Percentiles rank a stretch among this genome's conserved stretches.
Conservation (phyloP, 1,139 yeast species). For the Trichomonascaceae sp. region DNA sequence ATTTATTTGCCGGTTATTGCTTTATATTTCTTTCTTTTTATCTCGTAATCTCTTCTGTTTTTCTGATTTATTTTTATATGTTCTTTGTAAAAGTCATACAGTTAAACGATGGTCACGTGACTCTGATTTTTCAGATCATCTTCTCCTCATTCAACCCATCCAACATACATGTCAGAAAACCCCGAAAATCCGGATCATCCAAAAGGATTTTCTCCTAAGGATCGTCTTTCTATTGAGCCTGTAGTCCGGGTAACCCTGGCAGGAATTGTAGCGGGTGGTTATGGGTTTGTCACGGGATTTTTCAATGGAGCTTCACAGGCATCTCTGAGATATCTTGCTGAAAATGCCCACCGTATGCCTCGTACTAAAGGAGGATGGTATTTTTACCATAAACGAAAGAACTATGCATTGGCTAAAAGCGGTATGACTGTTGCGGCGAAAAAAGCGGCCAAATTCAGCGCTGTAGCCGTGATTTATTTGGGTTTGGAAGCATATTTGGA, state of each 20-base stretch:
- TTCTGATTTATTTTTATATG: too few species aligned
- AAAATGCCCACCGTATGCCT: conserved; percentile 79
- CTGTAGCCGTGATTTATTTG: conserved; percentile 48
- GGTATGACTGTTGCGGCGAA: conserved; percentile 45
- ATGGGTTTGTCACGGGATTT: conserved; percentile 62
- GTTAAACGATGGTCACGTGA: too few species aligned
- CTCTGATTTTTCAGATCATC: neutral
- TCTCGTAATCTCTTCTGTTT: too few species aligned
- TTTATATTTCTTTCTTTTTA: too few species aligned
- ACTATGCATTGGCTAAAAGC: conserved; percentile 59
- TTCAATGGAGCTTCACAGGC: conserved; percentile 53
- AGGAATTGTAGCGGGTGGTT: conserved; percentile 34
- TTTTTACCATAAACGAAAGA: conserved; percentile 78
- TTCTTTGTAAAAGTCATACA: too few species aligned
- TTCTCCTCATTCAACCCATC: neutral
- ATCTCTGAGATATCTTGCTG: conserved; percentile 62
- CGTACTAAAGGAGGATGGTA: conserved; percentile 81
- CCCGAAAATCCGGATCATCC: neutral
- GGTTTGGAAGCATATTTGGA: conserved; percentile 61
- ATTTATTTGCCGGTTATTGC: too few species aligned
- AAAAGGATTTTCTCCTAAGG: conserved; percentile 7
- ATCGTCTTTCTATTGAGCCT: conserved; percentile 39
- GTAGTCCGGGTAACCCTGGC: conserved; percentile 36
- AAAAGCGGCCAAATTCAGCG: conserved; percentile 42
- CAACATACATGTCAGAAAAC: neutral